phyloP scores from a whole-genome alignment of 2,329 filamentous ascomycete species.

The Hypoxylon sp. region DNA sequence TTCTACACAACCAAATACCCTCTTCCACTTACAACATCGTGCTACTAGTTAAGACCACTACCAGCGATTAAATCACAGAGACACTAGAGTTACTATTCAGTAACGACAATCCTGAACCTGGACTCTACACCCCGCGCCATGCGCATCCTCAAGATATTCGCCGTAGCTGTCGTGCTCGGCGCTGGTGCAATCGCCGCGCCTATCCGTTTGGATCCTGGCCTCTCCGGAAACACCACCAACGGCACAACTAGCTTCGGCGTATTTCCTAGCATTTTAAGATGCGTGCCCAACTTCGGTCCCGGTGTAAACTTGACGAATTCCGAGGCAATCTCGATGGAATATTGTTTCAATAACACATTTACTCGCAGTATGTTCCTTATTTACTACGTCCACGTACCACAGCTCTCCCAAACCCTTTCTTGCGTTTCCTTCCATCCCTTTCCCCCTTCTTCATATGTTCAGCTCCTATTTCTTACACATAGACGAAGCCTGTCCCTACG shows the following conservation, averaged over 20 bases:
- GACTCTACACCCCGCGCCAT: background rate
- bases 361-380: background rate
- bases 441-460: background rate
- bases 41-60: background rate
- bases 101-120: too few species aligned
- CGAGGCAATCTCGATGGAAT: background rate
- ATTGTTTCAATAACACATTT: background rate
- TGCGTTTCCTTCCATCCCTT: background rate
- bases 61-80: background rate
- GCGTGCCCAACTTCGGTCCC: conserved; percentile 1
- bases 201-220: background rate
- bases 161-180: background rate
- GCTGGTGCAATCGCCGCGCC: background rate
- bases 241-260: background rate
- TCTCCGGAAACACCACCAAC: background rate
- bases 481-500: too few species aligned
- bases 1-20: background rate
- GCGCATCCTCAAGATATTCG: background rate
- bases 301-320: background rate
- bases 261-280: background rate
- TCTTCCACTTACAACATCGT: background rate
- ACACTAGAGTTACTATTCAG: background rate
- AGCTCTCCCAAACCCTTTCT: too few species aligned
- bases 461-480: too few species aligned
- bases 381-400: background rate